Base-by-base conservation (phyloP, 176 grass and related monocot genomes). In the Aegilops tauschii region DNA sequence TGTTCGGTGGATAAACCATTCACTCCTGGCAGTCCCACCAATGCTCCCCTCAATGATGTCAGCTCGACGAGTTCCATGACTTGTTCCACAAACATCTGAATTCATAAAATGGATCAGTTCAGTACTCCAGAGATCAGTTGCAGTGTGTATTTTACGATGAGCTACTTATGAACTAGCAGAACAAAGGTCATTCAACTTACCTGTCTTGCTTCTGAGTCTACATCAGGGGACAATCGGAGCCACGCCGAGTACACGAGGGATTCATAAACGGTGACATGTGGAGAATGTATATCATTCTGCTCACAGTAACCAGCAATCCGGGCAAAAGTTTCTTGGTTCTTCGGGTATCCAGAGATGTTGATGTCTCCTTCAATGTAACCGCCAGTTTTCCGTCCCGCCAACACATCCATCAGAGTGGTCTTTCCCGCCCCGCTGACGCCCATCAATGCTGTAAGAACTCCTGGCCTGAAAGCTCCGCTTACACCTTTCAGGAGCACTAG, bases 301-400 rank as follows among this genome's bases (percentile, higher is more conserved):
- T 98, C 93, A 79, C 95, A 98, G 81, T 98, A 98, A 71, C 95
- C 95, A 32, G 95, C 92, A 65, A 98, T 95, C 36, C 93, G 85
- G 84, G 95, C 93, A 89, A 95, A 98, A 23, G 96, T 98, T 37
- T 95, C 93, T 83, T 98, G 96, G 76, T 98, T 98, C 81, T 98
- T 98, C 7, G 93, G 93, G 84, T 95, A 95, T 71, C 96, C 96
- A 40, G 96, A 98, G 18, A 98, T 98, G 81, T 67, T 78, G 23
- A 98, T 94, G 59, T 88, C 88, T 86, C 96, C 96, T 77, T 95
- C 93, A 84, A 98, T 94, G 76, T 95, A 91, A 36, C 96, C 96
- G 3, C 93, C 91, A 72, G 96, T 95, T 86, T 98, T 98, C 70
- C 96, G 86, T 64, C 96, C 96, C 0, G 90, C 96, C 86, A 98